These are phyloP conservation scores for Termitomyces eurrhizus DNA, from an alignment of 768 basidiomycete species.

Conservation along the genomic window DNA sequence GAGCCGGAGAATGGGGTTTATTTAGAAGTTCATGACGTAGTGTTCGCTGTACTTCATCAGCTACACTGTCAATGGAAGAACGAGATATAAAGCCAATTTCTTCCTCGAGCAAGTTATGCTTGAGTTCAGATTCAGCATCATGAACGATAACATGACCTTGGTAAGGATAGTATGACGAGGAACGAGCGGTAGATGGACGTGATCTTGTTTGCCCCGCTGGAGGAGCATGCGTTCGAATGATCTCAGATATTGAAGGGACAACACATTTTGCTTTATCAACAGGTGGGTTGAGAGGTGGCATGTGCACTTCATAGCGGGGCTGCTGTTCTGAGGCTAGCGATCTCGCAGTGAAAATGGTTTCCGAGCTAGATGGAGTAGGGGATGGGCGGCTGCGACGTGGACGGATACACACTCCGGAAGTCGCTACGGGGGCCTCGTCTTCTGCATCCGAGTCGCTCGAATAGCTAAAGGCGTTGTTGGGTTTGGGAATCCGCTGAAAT, in stretches of 20 bases:
- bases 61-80: constrained; percentile 87
- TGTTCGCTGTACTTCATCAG: constrained; percentile 74
- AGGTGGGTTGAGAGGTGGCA: constrained; percentile 12
- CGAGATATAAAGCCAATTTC: constrained; percentile 66
- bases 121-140: constrained; percentile 52
- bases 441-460: constrained; percentile 52
- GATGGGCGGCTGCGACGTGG: constrained; percentile 30
- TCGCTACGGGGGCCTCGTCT: constrained; percentile 28
- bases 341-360: constrained; percentile 17
- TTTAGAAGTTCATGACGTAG: constrained; percentile 53
- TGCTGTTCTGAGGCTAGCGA: constrained; percentile 7
- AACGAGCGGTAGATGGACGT: constrained; percentile 39
- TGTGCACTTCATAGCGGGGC: constrained; percentile 9
- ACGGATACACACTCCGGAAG: constrained; percentile 26
- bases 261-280: constrained; percentile 40
- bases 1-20: constrained; percentile 29
- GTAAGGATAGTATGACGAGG: constrained; percentile 45
- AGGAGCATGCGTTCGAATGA: constrained; percentile 79
- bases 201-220: constrained; percentile 45
- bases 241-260: constrained; percentile 83
- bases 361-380: constrained; percentile 24
- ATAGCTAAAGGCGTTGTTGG: constrained; percentile 20
- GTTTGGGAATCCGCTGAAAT: constrained; percentile 26
- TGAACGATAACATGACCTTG: constrained; percentile 42
- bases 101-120: constrained; percentile 46